These are phyloP conservation scores for Candida sp. DNA, from an alignment of 1,139 yeast species.

Conservation along the genomic window DNA sequence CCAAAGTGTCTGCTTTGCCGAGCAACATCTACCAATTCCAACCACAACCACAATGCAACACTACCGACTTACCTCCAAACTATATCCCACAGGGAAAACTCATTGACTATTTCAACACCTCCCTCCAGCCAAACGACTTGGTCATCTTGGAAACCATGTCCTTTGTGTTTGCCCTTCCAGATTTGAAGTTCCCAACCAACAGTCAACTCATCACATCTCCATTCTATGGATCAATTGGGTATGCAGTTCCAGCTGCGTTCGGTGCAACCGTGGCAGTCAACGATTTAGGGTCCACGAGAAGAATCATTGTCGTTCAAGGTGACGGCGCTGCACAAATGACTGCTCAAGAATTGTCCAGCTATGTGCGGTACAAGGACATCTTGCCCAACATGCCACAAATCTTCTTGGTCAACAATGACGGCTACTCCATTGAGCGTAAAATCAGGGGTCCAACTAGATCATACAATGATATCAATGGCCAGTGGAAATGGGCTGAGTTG, in stretches of 20 bases:
- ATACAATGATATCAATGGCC: slow-evolving; percentile 80
- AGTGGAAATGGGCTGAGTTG: slow-evolving; percentile 79
- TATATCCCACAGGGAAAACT: slow-evolving; percentile 31
- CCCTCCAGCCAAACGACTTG: slow-evolving; percentile 63
- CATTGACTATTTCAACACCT: slow-evolving; percentile 33
- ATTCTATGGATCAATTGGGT: slow-evolving; percentile 85
- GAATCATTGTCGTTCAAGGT: slow-evolving; percentile 78
- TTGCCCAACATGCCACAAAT: slow-evolving; percentile 51
- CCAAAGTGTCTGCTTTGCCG: slow-evolving; percentile 7
- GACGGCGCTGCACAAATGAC: slow-evolving; percentile 97
- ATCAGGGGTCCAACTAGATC: slow-evolving; percentile 77
- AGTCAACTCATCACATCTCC: slow-evolving; percentile 62
- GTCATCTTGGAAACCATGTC: slow-evolving; percentile 82
- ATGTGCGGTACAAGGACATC: slow-evolving; percentile 58
- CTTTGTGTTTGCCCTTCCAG: slow-evolving; percentile 72
- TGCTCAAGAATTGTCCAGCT: slow-evolving; percentile 76
- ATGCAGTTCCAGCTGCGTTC: slow-evolving; percentile 81
- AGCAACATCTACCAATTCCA: slow-evolving; percentile 2
- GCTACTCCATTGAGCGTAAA: slow-evolving; percentile 87
- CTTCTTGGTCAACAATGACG: slow-evolving; percentile 77
- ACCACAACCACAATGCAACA: slow-evolving; percentile 5
- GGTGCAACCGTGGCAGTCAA: slow-evolving; percentile 76
- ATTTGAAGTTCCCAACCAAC: slow-evolving; percentile 58
- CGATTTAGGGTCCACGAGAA: slow-evolving; percentile 53
- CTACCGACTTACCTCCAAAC: slow-evolving; percentile 5